Conservation (phyloP, 2,329 filamentous ascomycete species). For the Paecilomyces dactylethromorphus region DNA sequence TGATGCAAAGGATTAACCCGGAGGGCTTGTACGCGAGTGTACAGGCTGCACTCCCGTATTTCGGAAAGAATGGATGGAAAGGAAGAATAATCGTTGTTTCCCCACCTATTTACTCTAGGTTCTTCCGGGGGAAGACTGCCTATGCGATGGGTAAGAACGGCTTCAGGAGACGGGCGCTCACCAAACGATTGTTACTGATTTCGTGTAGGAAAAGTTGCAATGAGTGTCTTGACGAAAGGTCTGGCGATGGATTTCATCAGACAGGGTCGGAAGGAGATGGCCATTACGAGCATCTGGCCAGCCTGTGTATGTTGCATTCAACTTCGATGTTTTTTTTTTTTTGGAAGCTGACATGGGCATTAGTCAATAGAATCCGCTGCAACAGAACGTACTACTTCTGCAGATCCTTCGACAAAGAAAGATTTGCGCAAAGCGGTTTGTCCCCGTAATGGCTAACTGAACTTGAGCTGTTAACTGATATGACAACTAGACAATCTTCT, state of each 20-base stretch:
- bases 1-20: conserved; percentile 69
- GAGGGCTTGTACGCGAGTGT: conserved; percentile 69
- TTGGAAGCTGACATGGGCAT: conserved; percentile 1
- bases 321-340: background rate
- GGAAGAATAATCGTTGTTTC: conserved; percentile 71
- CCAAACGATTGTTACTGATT: background rate
- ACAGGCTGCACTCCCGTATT: conserved; percentile 62
- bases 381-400: conserved; percentile 49
- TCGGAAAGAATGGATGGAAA: conserved; percentile 47
- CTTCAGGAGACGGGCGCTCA: background rate
- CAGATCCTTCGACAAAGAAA: conserved; percentile 41
- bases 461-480: background rate
- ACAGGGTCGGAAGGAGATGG: conserved; percentile 60
- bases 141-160: conserved; percentile 57
- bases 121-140: conserved; percentile 78
- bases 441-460: background rate
- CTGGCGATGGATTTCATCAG: conserved; percentile 74
- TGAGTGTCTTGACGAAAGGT: conserved; percentile 76
- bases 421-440: conserved; percentile 59
- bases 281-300: conserved; percentile 77
- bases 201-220: conserved; percentile 60
- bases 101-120: conserved; percentile 78
- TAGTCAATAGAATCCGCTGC: conserved; percentile 68
- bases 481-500: conserved; percentile 57
- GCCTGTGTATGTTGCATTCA: conserved; percentile 52